Evolutionary conservation across 1,139 yeast genomes (phyloP).

Genomic region (Tardiomyces depauwii): DNA sequence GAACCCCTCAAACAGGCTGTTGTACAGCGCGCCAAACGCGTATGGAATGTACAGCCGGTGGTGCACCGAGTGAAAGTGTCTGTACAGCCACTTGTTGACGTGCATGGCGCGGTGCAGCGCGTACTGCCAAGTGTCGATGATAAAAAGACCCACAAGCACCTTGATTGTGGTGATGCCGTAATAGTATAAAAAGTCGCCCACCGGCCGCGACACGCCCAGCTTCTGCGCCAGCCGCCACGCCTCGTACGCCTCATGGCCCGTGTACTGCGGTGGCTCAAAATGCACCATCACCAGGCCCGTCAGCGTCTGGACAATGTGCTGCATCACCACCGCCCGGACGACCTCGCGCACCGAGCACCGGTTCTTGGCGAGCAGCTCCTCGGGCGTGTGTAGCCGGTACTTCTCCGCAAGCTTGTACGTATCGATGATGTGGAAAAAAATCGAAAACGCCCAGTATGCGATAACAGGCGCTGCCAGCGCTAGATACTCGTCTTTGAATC

Average conservation of each 20-base stretch:
- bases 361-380: constrained; percentile 66
- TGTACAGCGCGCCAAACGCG: constrained; percentile 92
- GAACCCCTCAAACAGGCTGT: constrained; percentile 90
- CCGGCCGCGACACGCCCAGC: constrained; percentile 10
- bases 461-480: constrained; percentile 67
- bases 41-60: constrained; percentile 91
- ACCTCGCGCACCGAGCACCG: constrained; percentile 63
- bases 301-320: constrained; percentile 71
- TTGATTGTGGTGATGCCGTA: constrained; percentile 39
- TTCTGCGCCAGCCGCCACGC: constrained; percentile 55
- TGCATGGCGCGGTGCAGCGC: constrained; percentile 87
- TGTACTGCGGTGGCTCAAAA: constrained; percentile 51
- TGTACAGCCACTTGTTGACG: constrained; percentile 60
- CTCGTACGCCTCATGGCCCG: constrained; percentile 60
- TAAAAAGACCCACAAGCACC: constrained; percentile 49
- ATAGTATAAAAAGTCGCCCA: constrained; percentile 37
- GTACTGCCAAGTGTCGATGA: constrained; percentile 94
- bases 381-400: constrained; percentile 85
- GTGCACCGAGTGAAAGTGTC: constrained; percentile 83
- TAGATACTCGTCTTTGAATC: constrained; percentile 61
- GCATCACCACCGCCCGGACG: constrained; percentile 66
- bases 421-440: constrained; percentile 66
- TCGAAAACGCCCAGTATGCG: constrained; percentile 74
- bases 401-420: constrained; percentile 61
- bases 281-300: constrained; percentile 48